Percentiles rank a stretch among this genome's conserved stretches.
Conservation (phyloP, 2,329 filamentous ascomycete species). For the Paecilomyces sp. region DNA sequence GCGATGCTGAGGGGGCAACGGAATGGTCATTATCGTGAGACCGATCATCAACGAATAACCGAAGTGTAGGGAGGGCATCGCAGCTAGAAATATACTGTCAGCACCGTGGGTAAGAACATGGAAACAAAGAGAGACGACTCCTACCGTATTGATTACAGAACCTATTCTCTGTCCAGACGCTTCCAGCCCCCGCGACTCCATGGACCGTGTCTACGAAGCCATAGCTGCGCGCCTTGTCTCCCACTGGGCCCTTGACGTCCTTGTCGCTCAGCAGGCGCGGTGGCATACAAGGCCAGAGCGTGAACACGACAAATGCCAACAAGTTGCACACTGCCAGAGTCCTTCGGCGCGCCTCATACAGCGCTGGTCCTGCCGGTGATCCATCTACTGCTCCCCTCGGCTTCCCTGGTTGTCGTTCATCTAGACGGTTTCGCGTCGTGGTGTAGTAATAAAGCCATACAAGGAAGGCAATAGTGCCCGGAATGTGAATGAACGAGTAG, state of each 20-base stretch:
- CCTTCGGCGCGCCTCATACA: constrained; percentile 50
- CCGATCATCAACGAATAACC: constrained; percentile 69
- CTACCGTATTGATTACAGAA: constrained; percentile 70
- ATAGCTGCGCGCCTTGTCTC: constrained; percentile 52
- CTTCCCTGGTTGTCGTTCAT: constrained; percentile 33
- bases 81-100: constrained; percentile 38
- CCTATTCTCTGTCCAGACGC: constrained; percentile 64
- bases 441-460: constrained; percentile 64
- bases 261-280: constrained; percentile 50
- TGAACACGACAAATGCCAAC: constrained; percentile 53
- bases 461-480: constrained; percentile 65
- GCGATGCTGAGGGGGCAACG: constrained; percentile 49
- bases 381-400: constrained; percentile 27
- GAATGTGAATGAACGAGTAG: constrained; percentile 74
- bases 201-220: constrained; percentile 56
- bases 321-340: constrained; percentile 55
- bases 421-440: constrained; percentile 50
- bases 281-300: constrained; percentile 55
- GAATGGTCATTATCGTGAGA: constrained; percentile 60
- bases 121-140: constrained; percentile 7
- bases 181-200: constrained; percentile 52
- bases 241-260: constrained; percentile 48
- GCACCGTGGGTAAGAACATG: not conserved
- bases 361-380: constrained; percentile 41
- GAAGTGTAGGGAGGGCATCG: constrained; percentile 71